Conservation (phyloP, 352 stramenopile species). For the Pythium chondricola region DNA sequence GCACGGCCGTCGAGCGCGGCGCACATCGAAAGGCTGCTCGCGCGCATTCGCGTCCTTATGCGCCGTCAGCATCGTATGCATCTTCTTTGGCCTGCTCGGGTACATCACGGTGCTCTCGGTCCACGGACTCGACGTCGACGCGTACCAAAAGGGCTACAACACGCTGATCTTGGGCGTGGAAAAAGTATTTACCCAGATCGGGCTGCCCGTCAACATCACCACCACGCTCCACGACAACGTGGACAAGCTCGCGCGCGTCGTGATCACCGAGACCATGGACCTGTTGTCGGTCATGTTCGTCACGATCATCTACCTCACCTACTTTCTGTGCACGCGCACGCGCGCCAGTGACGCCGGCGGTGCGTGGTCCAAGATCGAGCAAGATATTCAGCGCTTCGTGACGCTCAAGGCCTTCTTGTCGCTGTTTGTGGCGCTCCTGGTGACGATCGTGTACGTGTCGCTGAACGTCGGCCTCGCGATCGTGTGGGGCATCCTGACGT, state of each 20-base stretch:
- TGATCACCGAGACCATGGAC: slow-evolving; percentile 86
- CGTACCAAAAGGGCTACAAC: slow-evolving; percentile 83
- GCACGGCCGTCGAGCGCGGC: slow-evolving; percentile 55
- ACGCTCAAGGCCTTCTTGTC: slow-evolving; percentile 87
- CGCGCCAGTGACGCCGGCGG: slow-evolving; percentile 77
- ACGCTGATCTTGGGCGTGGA: slow-evolving; percentile 62
- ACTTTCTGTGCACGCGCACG: slow-evolving; percentile 83
- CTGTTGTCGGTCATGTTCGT: slow-evolving; percentile 88
- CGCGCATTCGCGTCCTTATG: slow-evolving; percentile 77
- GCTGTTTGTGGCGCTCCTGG: slow-evolving; percentile 80
- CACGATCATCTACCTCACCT: slow-evolving; percentile 86
- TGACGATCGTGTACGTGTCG: slow-evolving; percentile 87
- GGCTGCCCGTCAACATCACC: slow-evolving; percentile 82
- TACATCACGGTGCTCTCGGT: slow-evolving; percentile 87
- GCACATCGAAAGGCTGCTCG: slow-evolving; percentile 75
- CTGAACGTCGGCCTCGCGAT: slow-evolving; percentile 83
- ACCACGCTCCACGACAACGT: slow-evolving; percentile 88
- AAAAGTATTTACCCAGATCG: slow-evolving; percentile 58
- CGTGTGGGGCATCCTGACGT: slow-evolving; percentile 86
- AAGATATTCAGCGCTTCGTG: slow-evolving; percentile 86
- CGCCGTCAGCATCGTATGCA: slow-evolving; percentile 78
- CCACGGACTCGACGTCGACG: slow-evolving; percentile 68
- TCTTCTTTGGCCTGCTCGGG: slow-evolving; percentile 80
- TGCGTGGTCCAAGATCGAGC: slow-evolving; percentile 86
- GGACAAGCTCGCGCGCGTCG: slow-evolving; percentile 77